phyloP scores from a whole-genome alignment of 805 yeast genomes.

The Saturnispora sanitii region DNA sequence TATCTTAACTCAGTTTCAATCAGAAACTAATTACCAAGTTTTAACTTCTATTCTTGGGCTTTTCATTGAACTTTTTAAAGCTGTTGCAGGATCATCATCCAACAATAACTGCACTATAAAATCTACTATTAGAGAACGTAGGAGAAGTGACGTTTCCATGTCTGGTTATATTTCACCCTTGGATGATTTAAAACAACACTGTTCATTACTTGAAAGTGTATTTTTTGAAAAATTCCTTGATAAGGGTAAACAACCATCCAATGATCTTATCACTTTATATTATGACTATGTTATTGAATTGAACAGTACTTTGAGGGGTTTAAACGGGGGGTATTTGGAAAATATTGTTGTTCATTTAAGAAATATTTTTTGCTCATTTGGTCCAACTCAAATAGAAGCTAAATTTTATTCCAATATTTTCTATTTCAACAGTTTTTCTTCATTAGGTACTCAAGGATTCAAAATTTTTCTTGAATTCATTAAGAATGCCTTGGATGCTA shows the following conservation, averaged over 20 bases:
- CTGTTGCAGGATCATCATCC: too few relatives aligned
- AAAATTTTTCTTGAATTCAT: constrained; percentile 16
- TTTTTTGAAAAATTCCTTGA: constrained; percentile 15
- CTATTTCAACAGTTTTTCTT: constrained; percentile 16
- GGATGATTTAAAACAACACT: too few relatives aligned
- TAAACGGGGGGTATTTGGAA: constrained; percentile 17
- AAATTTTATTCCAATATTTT: constrained; percentile 30
- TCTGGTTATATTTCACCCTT: constrained; percentile 22
- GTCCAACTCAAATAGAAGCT: constrained; percentile 25
- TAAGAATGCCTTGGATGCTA: constrained; percentile 13
- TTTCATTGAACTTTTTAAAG: constrained; percentile 31
- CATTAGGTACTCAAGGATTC: constrained; percentile 14
- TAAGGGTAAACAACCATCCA: constrained; percentile 13
- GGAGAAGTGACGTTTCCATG: constrained; percentile 34
- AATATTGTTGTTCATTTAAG: constrained; percentile 13
- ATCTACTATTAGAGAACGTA: constrained; percentile 12
- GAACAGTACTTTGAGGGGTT: constrained; percentile 21
- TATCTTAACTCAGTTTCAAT: constrained; percentile 27
- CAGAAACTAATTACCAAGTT: constrained; percentile 40
- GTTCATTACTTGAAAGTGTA: constrained; percentile 13
- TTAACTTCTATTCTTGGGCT: constrained; percentile 40
- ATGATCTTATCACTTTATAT: constrained; percentile 14
- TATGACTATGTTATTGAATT: constrained; percentile 20
- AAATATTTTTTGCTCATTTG: constrained; percentile 12
- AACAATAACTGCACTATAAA: not conserved